Base-by-base conservation (phyloP, 139 green algal genomes). In the Picochlorum sp. region DNA sequence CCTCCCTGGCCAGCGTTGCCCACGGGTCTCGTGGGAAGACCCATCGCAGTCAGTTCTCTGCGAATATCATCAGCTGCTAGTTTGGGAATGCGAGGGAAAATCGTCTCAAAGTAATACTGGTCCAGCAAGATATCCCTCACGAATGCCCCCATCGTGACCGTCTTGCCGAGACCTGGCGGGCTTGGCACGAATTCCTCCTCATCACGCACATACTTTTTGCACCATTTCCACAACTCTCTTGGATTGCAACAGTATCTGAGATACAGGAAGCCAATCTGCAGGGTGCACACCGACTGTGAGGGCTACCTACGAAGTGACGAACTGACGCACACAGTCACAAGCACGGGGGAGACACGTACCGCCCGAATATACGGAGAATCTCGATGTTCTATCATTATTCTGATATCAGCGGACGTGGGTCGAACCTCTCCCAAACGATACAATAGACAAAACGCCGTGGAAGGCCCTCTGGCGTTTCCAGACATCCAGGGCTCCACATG, bases 31-130 rank as follows among this genome's bases (percentile, higher is more conserved):
- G 74, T 83, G 4, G 89, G 85, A 73, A 96, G 75, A 11, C 80
- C 78, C 57, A 78, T 65, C 2, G 63, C 45, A 20, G 76, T 73
- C 7, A 97, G 78, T 30, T 84, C 76, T 8, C 63, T 72, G 3
- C 74, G 63, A 28, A 95, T 88, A 28, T 83, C 67, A 61, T 96
- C 88, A 20, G 77, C 62, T 6, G 94, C 84, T 45, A 82, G 78
- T 78, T 96, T 95, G 34, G 91, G 91, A 23, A 97, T 90, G 45
- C 91, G 82, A 11, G 90, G 90, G 65, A 97, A 95, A 65, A 97
- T 91, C 24, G 91, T 96, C 77, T 97, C 91, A 74, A 96, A 97
- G 72, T 97, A 97, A 71, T 94, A 95, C 91, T 96, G 90, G 9
- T 90, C 85, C 2, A 97, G 70, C 26, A 97, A 75, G 21, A 97